phyloP scores from a whole-genome alignment of 805 yeast species.

The Ogataea trehaloabstinens region DNA sequence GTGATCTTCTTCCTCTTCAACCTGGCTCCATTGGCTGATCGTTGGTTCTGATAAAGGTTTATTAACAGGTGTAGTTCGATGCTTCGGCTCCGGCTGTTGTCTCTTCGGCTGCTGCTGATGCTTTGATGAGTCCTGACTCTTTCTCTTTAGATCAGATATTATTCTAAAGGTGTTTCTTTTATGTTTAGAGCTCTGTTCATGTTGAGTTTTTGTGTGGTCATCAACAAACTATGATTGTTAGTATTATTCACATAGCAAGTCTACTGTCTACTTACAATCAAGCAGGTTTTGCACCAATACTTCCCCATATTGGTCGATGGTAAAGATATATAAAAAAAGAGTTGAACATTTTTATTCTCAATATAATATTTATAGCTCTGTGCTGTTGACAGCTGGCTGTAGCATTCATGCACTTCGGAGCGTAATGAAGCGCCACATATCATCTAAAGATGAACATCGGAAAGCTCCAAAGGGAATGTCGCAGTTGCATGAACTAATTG shows the following conservation, averaged over 20 bases:
- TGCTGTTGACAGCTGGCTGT: too few relatives aligned
- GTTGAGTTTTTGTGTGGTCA: conserved; percentile 31
- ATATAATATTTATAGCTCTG: too few relatives aligned
- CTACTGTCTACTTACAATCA: conserved; percentile 27
- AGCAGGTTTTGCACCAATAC: conserved; percentile 39
- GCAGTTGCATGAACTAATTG: too few relatives aligned
- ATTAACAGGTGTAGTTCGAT: neutral
- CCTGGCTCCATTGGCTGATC: neutral
- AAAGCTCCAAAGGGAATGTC: too few relatives aligned
- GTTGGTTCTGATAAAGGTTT: neutral
- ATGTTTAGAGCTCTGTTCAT: conserved; percentile 35
- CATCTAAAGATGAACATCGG: too few relatives aligned
- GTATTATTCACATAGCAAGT: neutral
- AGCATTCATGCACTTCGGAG: too few relatives aligned
- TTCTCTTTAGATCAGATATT: conserved; percentile 27
- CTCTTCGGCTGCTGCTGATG: too few relatives aligned
- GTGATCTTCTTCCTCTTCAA: neutral
- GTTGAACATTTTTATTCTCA: too few relatives aligned
- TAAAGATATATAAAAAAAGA: too few relatives aligned
- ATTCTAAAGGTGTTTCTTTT: conserved; percentile 20
- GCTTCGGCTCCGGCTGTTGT: conserved; percentile 6
- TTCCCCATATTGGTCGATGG: conserved; percentile 28
- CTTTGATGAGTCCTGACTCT: too few relatives aligned
- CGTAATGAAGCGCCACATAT: too few relatives aligned
- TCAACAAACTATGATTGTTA: conserved; percentile 34